These are phyloP conservation scores for Oryza nivara DNA, from an alignment of 176 grass and related monocot species.

Conservation along the genomic window DNA sequence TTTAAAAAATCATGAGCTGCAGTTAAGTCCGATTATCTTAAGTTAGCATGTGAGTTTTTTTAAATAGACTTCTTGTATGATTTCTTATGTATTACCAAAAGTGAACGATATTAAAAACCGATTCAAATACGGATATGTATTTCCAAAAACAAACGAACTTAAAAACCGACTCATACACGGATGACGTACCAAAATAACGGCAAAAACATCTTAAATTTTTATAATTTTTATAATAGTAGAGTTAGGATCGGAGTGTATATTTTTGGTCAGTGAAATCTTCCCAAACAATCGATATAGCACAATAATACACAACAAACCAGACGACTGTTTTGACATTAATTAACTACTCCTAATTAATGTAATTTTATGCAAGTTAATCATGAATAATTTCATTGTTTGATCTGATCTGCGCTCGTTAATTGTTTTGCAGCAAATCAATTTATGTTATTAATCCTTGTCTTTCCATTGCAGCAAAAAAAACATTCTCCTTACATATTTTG, in stretches of 20 bases:
- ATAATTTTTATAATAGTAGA: too few relatives aligned
- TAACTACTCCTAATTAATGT: not conserved
- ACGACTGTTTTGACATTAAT: not conserved
- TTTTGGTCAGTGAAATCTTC: not conserved
- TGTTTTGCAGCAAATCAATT: not conserved
- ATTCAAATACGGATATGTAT: too few relatives aligned
- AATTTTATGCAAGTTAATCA: not conserved
- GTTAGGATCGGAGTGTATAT: not conserved
- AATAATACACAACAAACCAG: not conserved
- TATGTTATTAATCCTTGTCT: not conserved
- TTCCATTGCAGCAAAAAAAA: not conserved
- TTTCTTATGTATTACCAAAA: too few relatives aligned
- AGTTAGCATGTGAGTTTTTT: too few relatives aligned
- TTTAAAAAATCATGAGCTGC: too few relatives aligned
- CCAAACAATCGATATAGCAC: not conserved
- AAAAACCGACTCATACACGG: too few relatives aligned
- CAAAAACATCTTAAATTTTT: too few relatives aligned
- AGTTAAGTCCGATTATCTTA: too few relatives aligned
- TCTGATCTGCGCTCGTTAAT: not conserved
- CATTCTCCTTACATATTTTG: not conserved
- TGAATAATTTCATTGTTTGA: not conserved
- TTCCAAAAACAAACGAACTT: too few relatives aligned
- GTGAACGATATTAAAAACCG: too few relatives aligned
- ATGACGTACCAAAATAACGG: too few relatives aligned
- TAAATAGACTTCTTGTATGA: too few relatives aligned